Percentiles rank a stretch among this genome's conserved stretches.
These are phyloP conservation scores for Kuraishia piskuri DNA, from an alignment of 805 yeast genomes.

Conservation along the genomic window DNA sequence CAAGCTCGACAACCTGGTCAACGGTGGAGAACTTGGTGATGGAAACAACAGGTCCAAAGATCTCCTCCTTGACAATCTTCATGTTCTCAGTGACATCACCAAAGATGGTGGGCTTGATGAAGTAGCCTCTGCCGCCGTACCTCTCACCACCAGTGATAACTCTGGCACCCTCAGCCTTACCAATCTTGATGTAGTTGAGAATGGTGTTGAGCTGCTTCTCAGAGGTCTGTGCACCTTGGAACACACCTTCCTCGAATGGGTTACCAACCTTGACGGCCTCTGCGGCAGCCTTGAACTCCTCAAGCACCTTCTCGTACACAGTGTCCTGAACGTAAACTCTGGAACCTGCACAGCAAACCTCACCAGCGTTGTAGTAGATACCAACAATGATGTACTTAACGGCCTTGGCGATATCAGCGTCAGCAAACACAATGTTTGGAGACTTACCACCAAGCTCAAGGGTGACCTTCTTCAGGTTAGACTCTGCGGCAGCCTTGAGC, in stretches of 20 bases:
- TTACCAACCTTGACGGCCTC: slow-evolving; percentile 60
- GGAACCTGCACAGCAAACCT: slow-evolving; percentile 90
- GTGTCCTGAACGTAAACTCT: slow-evolving; percentile 75
- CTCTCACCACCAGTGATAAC: slow-evolving; percentile 79
- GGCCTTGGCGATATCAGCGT: slow-evolving; percentile 60
- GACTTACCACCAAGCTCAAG: slow-evolving; percentile 89
- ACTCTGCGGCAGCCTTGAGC: slow-evolving; percentile 61
- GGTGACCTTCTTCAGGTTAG: slow-evolving; percentile 67
- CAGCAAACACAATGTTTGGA: slow-evolving; percentile 75
- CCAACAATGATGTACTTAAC: slow-evolving; percentile 64
- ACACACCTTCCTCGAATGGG: slow-evolving; percentile 63
- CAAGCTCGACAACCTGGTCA: slow-evolving; percentile 66
- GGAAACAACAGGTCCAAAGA: slow-evolving; percentile 85
- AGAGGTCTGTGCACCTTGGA: slow-evolving; percentile 74
- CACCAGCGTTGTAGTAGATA: slow-evolving; percentile 85
- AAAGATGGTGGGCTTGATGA: slow-evolving; percentile 77
- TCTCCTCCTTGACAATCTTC: slow-evolving; percentile 80
- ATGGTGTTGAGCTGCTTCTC: slow-evolving; percentile 59
- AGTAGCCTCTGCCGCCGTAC: slow-evolving; percentile 61
- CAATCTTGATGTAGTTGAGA: slow-evolving; percentile 52
- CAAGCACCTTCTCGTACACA: slow-evolving; percentile 58
- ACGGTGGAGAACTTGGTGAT: slow-evolving; percentile 61
- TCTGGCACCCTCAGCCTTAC: slow-evolving; percentile 61
- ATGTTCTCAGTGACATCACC: slow-evolving; percentile 69
- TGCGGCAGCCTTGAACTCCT: slow-evolving; percentile 41